These are phyloP conservation scores for Heterobasidion occidentale DNA, from an alignment of 1,284 basidiomycete species.

Conservation along the genomic window DNA sequence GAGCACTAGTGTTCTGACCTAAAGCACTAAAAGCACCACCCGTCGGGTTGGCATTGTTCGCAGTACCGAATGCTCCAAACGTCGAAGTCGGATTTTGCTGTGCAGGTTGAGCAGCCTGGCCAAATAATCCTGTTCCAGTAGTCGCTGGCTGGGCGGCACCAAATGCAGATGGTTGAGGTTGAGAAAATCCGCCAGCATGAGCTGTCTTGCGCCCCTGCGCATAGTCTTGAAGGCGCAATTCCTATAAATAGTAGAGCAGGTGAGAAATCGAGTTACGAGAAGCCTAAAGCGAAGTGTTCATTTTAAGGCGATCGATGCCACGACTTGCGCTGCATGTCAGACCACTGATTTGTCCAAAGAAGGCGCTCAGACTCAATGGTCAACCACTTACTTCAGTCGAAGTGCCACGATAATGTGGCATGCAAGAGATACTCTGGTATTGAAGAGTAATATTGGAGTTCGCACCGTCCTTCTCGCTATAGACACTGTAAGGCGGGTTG, in stretches of 20 bases:
- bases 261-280: background rate
- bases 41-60: slow-evolving; percentile 15
- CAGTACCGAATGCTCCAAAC: slow-evolving; percentile 20
- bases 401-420: slow-evolving; percentile 57
- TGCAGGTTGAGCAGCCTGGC: slow-evolving; percentile 17
- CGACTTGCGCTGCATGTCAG: background rate
- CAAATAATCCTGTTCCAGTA: slow-evolving; percentile 16
- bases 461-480: slow-evolving; percentile 51
- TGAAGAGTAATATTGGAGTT: slow-evolving; percentile 36
- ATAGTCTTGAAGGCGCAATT: slow-evolving; percentile 71
- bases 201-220: slow-evolving; percentile 67
- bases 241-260: slow-evolving; percentile 29
- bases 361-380: slow-evolving; percentile 2
- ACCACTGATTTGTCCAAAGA: slow-evolving; percentile 12
- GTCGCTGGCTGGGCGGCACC: slow-evolving; percentile 25
- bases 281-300: slow-evolving; percentile 4
- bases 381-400: slow-evolving; percentile 57
- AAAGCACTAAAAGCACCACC: slow-evolving; percentile 35
- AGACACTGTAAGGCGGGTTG: slow-evolving; percentile 47
- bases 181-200: slow-evolving; percentile 34
- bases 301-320: no score
- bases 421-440: slow-evolving; percentile 70
- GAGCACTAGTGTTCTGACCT: slow-evolving; percentile 23
- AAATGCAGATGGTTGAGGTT: slow-evolving; percentile 35
- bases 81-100: slow-evolving; percentile 19